Base-by-base conservation (phyloP, 352 stramenopile species). In the Phytopythium aichiense region DNA sequence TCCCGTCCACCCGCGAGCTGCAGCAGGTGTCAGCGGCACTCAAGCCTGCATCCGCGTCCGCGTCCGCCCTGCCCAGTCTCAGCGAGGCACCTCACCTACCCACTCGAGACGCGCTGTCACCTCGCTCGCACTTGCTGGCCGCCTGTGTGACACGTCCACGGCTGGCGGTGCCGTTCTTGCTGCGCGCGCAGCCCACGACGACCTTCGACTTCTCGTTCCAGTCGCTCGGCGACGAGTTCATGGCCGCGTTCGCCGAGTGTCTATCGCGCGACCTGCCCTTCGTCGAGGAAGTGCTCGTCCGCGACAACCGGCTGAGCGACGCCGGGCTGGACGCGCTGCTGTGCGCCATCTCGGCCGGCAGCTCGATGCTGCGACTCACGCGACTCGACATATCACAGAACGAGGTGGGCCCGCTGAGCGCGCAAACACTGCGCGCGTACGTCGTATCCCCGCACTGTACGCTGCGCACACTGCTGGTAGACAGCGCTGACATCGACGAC, bases 401-500 rank as follows among this genome's bases (percentile, higher is more conserved):
- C 72, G 67, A 82, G 55, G 77, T 92, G 5, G 83, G 85, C 0
- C 48, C 67, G 3, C 76, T 72, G 45, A 88, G 83, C 42, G 83
- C 85, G 3, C 71, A 80, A 35, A 89, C 80, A 7, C 60, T 94
- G 8, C 72, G 73, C 0, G 61, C 71, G 12, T 90, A 87, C 56
- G 64, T 94, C 31, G 77, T 73, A 13, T 88, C 74, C 2, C 33
- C 67, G 16, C 60, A 69, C 38, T 97, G 90, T 53, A 83, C 69
- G 4, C 65, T 97, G 16, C 73, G 76, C 45, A 76, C 70, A 18
- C 67, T 97, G 31, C 67, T 84, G 7, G 64, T 97, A 18, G 81
- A 91, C 42, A 91, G 90, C 38, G 87, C 84, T 0, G 90, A 97
- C 61, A 92, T 97, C 42, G 89, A 97, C 51, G 88, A 97, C 58